These are phyloP conservation scores for Takakia lepidozioides DNA, from an alignment of 225 moss, liverwort and hornwort species.

Conservation along the genomic window DNA sequence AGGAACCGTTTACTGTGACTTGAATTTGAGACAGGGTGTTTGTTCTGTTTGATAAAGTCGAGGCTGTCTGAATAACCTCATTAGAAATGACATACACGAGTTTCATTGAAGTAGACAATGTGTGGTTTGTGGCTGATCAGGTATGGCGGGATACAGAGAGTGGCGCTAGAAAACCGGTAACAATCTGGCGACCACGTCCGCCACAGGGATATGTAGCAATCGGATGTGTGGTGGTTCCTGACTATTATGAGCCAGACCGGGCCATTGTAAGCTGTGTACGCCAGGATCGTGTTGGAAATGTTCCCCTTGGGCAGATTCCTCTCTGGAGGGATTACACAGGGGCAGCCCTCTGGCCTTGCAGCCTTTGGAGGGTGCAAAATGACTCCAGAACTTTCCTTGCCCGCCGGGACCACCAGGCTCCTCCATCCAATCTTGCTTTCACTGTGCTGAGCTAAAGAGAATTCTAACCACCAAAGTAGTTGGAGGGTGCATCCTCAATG, in stretches of 20 bases:
- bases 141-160: slow-evolving; percentile 84
- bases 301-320: slow-evolving; percentile 63
- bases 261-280: slow-evolving; percentile 63
- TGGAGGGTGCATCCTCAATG: too few relatives aligned
- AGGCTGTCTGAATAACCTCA: too few relatives aligned
- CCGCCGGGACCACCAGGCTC: slow-evolving; percentile 70
- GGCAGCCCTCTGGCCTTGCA: slow-evolving; percentile 77
- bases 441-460: slow-evolving; percentile 36
- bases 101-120: too few relatives aligned
- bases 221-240: slow-evolving; percentile 79
- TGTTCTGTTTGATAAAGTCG: too few relatives aligned
- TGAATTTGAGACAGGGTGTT: too few relatives aligned
- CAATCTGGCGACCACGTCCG: slow-evolving; percentile 88
- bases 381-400: slow-evolving; percentile 82
- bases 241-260: slow-evolving; percentile 81
- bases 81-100: too few relatives aligned
- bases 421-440: slow-evolving; percentile 67
- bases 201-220: slow-evolving; percentile 65
- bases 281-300: slow-evolving; percentile 60
- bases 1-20: too few relatives aligned
- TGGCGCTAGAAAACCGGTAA: slow-evolving; percentile 66
- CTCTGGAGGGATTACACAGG: slow-evolving; percentile 61
- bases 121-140: slow-evolving; percentile 17
- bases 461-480: too few relatives aligned
- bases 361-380: slow-evolving; percentile 92